Percentiles rank a stretch among this genome's conserved stretches.
Conservation (phyloP, 257 asterid species). For the Mentha longifolia region DNA sequence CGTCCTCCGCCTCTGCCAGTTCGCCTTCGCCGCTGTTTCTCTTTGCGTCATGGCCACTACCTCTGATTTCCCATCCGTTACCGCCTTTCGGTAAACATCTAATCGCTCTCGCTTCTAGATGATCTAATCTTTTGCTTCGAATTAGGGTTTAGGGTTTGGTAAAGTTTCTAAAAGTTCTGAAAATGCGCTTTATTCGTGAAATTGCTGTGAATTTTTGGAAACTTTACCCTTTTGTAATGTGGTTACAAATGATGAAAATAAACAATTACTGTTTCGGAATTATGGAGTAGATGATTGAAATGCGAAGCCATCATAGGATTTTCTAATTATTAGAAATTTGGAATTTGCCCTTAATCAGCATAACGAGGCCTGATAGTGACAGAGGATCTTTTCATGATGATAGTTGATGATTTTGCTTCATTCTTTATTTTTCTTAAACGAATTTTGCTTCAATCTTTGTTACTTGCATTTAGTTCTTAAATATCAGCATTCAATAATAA, state of each 20-base stretch:
- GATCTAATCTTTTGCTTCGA: neutral
- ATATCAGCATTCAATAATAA: too few species aligned
- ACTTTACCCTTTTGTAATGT: slow-evolving; percentile 20
- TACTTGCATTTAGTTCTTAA: neutral
- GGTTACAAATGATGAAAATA: slow-evolving; percentile 2
- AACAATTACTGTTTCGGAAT: neutral
- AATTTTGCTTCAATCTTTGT: neutral
- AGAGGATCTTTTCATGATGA: neutral
- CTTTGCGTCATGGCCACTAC: slow-evolving; percentile 80
- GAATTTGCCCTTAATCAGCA: slow-evolving; percentile 14
- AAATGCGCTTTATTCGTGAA: slow-evolving; percentile 28
- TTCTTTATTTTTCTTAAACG: too few species aligned
- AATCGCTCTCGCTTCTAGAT: slow-evolving; percentile 13
- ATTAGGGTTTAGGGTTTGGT: slow-evolving; percentile 41
- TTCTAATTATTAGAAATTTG: slow-evolving; percentile 12
- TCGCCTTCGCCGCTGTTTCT: slow-evolving; percentile 68
- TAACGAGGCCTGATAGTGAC: neutral
- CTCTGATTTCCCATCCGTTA: slow-evolving; percentile 84
- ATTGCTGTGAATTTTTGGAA: neutral
- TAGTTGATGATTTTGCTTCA: too few species aligned
- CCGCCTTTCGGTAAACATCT: slow-evolving; percentile 72
- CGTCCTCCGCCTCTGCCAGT: slow-evolving; percentile 66
- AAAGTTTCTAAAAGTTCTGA: slow-evolving; percentile 9
- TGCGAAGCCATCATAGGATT: neutral
- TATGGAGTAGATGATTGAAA: neutral